Evolutionary conservation across 495 filamentous ascomycete genomes (phyloP).

Genomic region (Penicillium macrosclerotiorum): DNA sequence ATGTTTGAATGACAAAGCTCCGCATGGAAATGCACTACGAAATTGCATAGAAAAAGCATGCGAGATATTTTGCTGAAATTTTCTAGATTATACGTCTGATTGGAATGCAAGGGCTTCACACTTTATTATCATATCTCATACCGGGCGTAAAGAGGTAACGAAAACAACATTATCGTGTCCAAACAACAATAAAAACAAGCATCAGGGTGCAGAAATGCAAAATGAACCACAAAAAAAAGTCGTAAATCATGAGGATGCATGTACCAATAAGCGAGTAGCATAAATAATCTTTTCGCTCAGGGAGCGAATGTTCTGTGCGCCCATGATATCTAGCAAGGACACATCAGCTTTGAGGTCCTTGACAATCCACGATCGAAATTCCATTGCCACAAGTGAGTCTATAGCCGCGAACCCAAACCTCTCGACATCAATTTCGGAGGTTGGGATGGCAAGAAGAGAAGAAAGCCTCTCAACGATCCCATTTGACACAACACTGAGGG

Average conservation of each 20-base stretch:
- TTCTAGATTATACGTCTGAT: no score
- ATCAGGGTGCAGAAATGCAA: no score
- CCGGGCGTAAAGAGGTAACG: neutral
- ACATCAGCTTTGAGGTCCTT: slow-evolving; percentile 36
- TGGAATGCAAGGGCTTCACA: no score
- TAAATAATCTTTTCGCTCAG: slow-evolving; percentile 25
- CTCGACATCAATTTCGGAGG: slow-evolving; percentile 38
- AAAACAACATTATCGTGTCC: neutral
- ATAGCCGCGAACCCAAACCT: slow-evolving; percentile 35
- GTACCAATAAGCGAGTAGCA: slow-evolving; percentile 7
- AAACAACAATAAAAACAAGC: neutral
- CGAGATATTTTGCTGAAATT: no score
- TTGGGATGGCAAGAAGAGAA: slow-evolving; percentile 29
- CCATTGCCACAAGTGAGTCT: slow-evolving; percentile 49
- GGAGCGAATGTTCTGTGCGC: slow-evolving; percentile 22
- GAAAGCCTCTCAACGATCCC: slow-evolving; percentile 26
- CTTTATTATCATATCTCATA: neutral
- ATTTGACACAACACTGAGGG: slow-evolving; percentile 17
- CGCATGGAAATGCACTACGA: neutral
- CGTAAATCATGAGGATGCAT: neutral
- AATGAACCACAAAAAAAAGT: neutral
- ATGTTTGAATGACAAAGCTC: no score
- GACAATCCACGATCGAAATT: slow-evolving; percentile 45
- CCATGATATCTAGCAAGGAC: slow-evolving; percentile 39
- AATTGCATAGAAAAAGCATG: neutral